Evolutionary conservation across 2,329 filamentous ascomycete genomes (phyloP), one percentile per base, ranked within the genome.

Genomic region (Lasiodiplodia sp.): DNA sequence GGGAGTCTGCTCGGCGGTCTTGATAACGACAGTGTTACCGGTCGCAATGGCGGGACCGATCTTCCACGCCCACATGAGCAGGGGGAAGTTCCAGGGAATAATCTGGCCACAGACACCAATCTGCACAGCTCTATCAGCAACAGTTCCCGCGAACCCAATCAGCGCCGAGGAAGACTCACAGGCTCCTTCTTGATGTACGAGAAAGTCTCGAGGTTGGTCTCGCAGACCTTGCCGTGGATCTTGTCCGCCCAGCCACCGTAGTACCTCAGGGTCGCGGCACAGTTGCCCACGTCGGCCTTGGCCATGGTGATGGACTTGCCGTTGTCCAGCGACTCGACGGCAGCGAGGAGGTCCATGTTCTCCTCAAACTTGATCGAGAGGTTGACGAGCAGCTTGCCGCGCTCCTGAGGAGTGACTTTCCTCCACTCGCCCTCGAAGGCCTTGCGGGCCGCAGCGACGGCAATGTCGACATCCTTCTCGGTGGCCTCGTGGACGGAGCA

Each of bases 181-280:
- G 93, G 92, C 86, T 97, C 92, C 73, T 89, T 88, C 76, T 87
- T 85, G 72, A 92, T 94, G 84, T 96, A 96, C 84, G 92, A 91
- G 84, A 96, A 93, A 81, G 90, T 93, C 72, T 92, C 90, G 69
- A 88, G 87, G 75, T 87, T 84, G 73, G 93, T 92, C 75, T 96
- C 92, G 72, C 96, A 90, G 68, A 93, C 93, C 86, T 94, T 93
- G 81, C 94, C 93, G 81, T 90, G 87, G 73, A 96, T 90, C 89
- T 97, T 97, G 86, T 97, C 94, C 75, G 93, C 92, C 90, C 91
- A 97, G 71, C 94, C 94, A 77, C 87, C 93, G 76, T 94, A 96
- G 84, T 95, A 97, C 81, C 94, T 89, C 76, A 97, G 81, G 83
- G 87, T 91, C 77, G 86, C 90, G 72, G 88, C 85, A 69, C 90